Base-by-base conservation (phyloP, 306 rosid genomes). In the Vigna radiata region DNA sequence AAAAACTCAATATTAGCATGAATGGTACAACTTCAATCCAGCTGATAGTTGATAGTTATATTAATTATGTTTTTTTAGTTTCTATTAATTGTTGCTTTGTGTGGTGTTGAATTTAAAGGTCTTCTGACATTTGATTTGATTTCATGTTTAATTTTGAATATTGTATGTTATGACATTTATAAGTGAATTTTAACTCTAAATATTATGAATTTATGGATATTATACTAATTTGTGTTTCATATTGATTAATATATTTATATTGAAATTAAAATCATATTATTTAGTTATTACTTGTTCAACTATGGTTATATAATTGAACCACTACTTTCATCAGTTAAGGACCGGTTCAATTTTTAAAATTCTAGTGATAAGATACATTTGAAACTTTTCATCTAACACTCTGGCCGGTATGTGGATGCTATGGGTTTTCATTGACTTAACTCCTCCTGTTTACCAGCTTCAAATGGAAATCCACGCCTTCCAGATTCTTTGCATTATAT, bases 401-500 rank as follows among this genome's bases (percentile, higher is more conserved):
- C 69, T 44, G 58, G 66, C 77, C 62, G 52, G 63, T 76, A 59
- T 71, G 69, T 71, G 70, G 43, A 39, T 73, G 64, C 52, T 17
- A 23, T 68, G 67, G 31, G 50, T 55, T 78, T 29, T 79, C 16
- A 68, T 53, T 64, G 61, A 72, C 80, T 81, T 21, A 76, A 41
- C 46, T 41, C 80, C 54, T 9, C 62, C 79, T 84, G 48, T 73
- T 81, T 84, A 77, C 86, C 94, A 96, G 99, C 99, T 82, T 96
- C 99, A 63, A 96, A 96, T 85, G 99, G 99, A 77, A 96, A 96
- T 81, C 89, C 98, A 54, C 99, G 99, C 71, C 93, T 96, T 75
- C 98, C 98, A 52, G 99, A 96, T 89, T 96, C 99, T 79, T 93
- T 96, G 88, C 99, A 96, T 96, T 96, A 89, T 83, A 91, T 91